A percentile compares a stretch with the other conserved stretches of the same genome.
Evolutionary conservation across 1,284 basidiomycete species (phyloP).

Genomic region (Heterobasidion irregulare): DNA sequence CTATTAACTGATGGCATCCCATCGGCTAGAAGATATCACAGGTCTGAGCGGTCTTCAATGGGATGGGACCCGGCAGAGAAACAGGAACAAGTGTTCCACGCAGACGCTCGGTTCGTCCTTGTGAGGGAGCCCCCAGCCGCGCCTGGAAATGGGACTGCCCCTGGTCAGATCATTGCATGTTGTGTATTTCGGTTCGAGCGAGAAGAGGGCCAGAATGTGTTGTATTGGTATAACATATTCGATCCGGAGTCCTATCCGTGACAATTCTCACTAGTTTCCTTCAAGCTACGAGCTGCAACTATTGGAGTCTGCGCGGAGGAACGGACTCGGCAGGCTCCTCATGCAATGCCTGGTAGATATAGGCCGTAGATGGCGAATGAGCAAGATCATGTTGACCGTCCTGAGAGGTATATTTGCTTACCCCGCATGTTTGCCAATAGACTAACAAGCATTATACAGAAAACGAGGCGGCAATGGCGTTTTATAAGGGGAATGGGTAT

Average conservation of each 20-base stretch:
- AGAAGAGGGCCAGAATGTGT: slow-evolving; percentile 45
- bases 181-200: slow-evolving; percentile 64
- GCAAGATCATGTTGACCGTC: slow-evolving; percentile 65
- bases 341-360: slow-evolving; percentile 41
- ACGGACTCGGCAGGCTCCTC: slow-evolving; percentile 50
- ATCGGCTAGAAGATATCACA: slow-evolving; percentile 14
- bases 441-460: slow-evolving; percentile 23
- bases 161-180: slow-evolving; percentile 35
- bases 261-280: background rate
- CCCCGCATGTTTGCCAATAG: background rate
- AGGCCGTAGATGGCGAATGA: slow-evolving; percentile 45
- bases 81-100: slow-evolving; percentile 50
- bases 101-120: slow-evolving; percentile 50
- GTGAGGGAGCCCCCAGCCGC: slow-evolving; percentile 17
- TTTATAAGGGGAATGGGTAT: slow-evolving; percentile 54
- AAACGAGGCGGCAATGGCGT: slow-evolving; percentile 42
- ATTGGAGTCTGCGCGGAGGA: slow-evolving; percentile 27
- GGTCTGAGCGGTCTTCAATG: slow-evolving; percentile 50
- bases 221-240: slow-evolving; percentile 56
- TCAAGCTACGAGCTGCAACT: slow-evolving; percentile 71
- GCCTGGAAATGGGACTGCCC: slow-evolving; percentile 9
- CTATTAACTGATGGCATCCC: background rate
- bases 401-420: slow-evolving; percentile 50
- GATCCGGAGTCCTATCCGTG: background rate
- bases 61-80: slow-evolving; percentile 59